A percentile compares a stretch with the other conserved stretches of the same genome.
These are phyloP conservation scores for Skeletonema tropicum DNA, from an alignment of 108 stramenopile genomes.

Conservation along the genomic window DNA sequence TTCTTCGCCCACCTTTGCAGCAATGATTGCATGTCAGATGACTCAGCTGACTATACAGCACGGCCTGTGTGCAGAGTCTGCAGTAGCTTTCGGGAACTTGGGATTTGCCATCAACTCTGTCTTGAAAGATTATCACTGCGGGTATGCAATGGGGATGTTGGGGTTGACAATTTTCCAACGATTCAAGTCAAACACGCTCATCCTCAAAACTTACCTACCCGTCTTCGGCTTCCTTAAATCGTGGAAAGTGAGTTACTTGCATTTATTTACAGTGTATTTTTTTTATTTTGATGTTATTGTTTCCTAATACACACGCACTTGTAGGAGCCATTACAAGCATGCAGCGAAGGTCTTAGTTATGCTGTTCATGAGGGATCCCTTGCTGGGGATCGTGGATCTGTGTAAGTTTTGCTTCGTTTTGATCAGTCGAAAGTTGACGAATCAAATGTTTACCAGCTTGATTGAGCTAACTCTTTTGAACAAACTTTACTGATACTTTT, in stretches of 20 bases:
- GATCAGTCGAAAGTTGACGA: background rate
- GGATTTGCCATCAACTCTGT: constrained; percentile 6
- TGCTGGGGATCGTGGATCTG: background rate
- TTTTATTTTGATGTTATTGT: background rate
- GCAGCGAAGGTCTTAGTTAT: background rate
- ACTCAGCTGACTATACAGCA: constrained; percentile 10
- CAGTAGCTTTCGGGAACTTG: constrained; percentile 10
- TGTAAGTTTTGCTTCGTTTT: background rate
- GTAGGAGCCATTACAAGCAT: background rate
- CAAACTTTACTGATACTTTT: background rate
- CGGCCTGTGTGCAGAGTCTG: constrained; percentile 15
- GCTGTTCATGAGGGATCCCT: constrained; percentile 2
- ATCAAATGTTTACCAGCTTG: background rate
- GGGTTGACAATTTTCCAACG: background rate
- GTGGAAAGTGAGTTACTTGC: constrained; percentile 5
- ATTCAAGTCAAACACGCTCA: constrained; percentile 1
- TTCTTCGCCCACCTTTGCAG: constrained; percentile 11
- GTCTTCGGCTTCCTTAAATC: background rate
- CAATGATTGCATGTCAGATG: constrained; percentile 20
- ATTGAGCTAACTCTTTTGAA: background rate
- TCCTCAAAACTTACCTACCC: background rate
- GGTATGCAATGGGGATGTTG: background rate
- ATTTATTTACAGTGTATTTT: background rate
- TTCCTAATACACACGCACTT: background rate
- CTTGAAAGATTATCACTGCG: background rate